Base-by-base conservation (phyloP, 2,329 filamentous ascomycete species). In the Colletotrichum camelliae region DNA sequence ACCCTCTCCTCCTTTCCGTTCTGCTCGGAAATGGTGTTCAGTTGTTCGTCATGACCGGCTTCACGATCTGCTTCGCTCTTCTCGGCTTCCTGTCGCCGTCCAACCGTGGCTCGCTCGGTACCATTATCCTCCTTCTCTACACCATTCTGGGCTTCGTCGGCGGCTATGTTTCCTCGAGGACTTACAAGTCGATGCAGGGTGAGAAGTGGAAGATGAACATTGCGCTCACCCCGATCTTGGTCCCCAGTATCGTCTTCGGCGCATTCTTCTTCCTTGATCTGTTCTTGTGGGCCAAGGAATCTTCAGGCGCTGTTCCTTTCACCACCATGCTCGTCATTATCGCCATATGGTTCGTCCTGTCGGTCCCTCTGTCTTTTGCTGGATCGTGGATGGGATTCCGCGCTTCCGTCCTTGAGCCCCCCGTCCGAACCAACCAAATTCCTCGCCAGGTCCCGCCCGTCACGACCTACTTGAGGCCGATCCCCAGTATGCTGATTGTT, bases 141-240 rank as follows among this genome's bases (percentile, higher is more conserved):
- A 98, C 96, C 3, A 84, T 98, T 24, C 95, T 99, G 72, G 96
- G 96, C 75, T 97, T 96, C 78, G 93, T 98, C 39, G 96, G 97
- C 61, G 97, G 97, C 57, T 99, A 98, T 82, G 90, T 94, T 67
- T 97, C 96, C 18, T 92, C 96, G 4, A 92, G 96, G 70, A 91
- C 94, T n/a, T 99, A 99, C 91, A 98, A 98, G 87, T 93, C 95
- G 43, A 95, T 98, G 86, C 92, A 94, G 67, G 97, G 97, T 75
- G 96, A 98, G 79, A 91, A 93, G 77, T 99, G 97, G 97, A 98
- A 98, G 88, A 87, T 95, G 77, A 97, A 98, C 85, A 98, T 99
- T 82, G 90, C 92, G 60, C 89, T 97, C 81, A 99, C 97, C 0
- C 97, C 97, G 1, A 83, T 96, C 7, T 89, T 98, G 57, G 93